Evolutionary conservation across 306 rosid species (phyloP).

Genomic region (Inga laurina): DNA sequence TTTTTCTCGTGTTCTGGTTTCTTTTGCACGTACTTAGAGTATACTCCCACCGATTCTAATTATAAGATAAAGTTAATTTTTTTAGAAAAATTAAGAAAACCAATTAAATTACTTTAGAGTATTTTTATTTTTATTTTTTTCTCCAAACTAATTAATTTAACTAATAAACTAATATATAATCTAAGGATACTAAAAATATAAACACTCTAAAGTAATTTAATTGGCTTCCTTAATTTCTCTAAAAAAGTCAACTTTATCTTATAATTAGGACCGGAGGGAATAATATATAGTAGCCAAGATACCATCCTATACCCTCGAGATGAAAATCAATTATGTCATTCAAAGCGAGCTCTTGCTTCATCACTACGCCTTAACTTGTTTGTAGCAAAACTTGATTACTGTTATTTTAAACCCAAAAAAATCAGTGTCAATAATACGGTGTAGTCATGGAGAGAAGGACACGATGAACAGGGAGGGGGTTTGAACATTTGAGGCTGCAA

Average conservation of each 20-base stretch:
- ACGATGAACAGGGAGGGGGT: not conserved
- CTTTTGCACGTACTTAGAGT: not conserved
- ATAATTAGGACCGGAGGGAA: no score
- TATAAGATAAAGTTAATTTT: no score
- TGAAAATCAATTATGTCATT: not conserved
- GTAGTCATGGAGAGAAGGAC: not conserved
- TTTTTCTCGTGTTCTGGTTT: not conserved
- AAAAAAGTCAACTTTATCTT: no score
- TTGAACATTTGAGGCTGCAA: not conserved
- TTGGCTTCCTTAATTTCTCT: no score
- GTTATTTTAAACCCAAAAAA: not conserved
- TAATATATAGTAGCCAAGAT: not conserved
- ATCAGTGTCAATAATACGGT: not conserved
- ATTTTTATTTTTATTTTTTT: no score
- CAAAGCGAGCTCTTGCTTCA: not conserved
- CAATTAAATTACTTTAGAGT: no score
- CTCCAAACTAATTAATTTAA: no score
- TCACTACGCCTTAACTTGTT: not conserved
- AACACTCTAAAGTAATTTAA: no score
- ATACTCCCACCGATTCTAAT: no score
- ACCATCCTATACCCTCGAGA: not conserved
- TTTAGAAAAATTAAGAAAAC: no score
- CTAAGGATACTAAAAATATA: no score
- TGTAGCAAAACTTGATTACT: not conserved
- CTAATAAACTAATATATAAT: no score